These are phyloP conservation scores for Polyporus tsugae DNA, from an alignment of 1,284 basidiomycete genomes.

Conservation along the genomic window DNA sequence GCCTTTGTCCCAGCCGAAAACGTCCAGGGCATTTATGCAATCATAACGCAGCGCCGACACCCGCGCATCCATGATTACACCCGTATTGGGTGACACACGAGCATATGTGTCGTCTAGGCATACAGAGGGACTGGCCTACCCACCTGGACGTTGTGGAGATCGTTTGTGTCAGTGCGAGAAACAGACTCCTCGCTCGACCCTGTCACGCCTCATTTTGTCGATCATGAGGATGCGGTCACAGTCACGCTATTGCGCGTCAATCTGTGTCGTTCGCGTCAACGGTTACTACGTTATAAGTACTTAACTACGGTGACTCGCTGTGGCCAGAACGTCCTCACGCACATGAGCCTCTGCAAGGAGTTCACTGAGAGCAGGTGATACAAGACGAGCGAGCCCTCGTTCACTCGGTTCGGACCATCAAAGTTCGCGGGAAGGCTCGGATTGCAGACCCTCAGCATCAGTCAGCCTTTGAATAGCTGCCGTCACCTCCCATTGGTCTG, in stretches of 20 bases:
- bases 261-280: background rate
- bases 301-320: too few species aligned
- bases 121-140: background rate
- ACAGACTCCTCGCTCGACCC: constrained; percentile 20
- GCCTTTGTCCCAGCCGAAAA: background rate
- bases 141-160: constrained; percentile 4
- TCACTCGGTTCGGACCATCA: constrained; percentile 26
- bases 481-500: constrained; percentile 19
- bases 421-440: constrained; percentile 25
- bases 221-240: constrained; percentile 25
- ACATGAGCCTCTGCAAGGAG: background rate
- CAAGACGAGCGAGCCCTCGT: constrained; percentile 2
- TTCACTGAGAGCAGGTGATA: background rate
- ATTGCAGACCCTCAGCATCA: constrained; percentile 11
- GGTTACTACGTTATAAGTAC: too few species aligned
- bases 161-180: constrained; percentile 14
- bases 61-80: too few species aligned
- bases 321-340: background rate
- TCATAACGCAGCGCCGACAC: background rate
- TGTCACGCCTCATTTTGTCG: constrained; percentile 22
- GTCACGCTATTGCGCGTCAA: constrained; percentile 19
- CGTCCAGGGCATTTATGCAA: background rate
- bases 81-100: background rate
- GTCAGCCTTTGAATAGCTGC: constrained; percentile 8
- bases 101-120: background rate